Evolutionary conservation across 2,329 filamentous ascomycete genomes (phyloP), one percentile per base, ranked within the genome.

Genomic region (Chaetomium strumarium): DNA sequence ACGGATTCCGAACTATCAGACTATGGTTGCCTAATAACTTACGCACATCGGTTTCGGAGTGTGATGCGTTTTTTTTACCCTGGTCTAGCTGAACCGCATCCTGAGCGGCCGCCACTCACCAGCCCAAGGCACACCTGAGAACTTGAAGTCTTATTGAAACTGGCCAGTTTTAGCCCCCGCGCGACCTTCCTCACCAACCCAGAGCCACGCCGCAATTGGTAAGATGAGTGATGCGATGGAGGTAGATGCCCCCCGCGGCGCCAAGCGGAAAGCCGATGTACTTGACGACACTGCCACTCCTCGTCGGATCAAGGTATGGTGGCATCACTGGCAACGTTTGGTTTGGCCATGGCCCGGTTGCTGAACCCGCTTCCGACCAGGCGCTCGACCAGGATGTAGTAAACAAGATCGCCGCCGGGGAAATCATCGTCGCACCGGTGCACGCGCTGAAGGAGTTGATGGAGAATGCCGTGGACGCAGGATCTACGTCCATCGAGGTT

Each of bases 391-490:
- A 88, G 58, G 86, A 93, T 72, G 93, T 99, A 19, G 88, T 99
- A 60, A 99, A 97, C 75, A 99, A 97, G 69, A 99, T 99, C 61
- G 93, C 93, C 1, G 93, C 93, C 0, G 93, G 93, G 17, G 93
- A 99, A 69, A 99, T 99, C 63, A 99, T 99, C 55, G 90, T 99
- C 45, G 92, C 93, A 2, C 95, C 93, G 0, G 90, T 96, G 29
- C 90, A 99, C 69, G 93, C 95, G 3, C 71, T 99, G 52, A 99
- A 99, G 70, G 93, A 99, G 68, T 75, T 99, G 46, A 90, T 99
- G 12, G 93, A 99, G 68, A 99, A 99, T 63, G 86, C 93, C 4
- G 90, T 99, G 14, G 95, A 99, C 71, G 93, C 95, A n/a, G 92
- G 93, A 5, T 88, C 93, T 3, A 97, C 93, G 0, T 83, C 86